These are phyloP conservation scores for Fomitopsis pulvina DNA, from an alignment of 768 basidiomycete species.

Conservation along the genomic window DNA sequence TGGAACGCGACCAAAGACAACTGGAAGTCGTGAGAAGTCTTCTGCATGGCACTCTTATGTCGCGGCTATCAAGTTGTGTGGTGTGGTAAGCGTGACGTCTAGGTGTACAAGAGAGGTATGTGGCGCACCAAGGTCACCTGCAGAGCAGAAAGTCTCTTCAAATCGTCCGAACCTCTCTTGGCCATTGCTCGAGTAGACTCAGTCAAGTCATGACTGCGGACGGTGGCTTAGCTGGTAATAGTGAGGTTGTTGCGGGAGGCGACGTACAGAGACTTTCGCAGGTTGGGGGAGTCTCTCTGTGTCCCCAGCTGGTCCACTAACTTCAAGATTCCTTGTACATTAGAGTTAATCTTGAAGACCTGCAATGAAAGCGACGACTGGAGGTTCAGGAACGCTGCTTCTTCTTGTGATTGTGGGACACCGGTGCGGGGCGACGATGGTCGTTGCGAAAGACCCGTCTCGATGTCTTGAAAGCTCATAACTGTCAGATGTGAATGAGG, in stretches of 20 bases:
- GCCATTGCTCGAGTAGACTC: slow-evolving; percentile 94
- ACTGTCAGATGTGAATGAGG: background rate
- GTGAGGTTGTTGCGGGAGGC: background rate
- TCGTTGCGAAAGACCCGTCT: slow-evolving; percentile 32
- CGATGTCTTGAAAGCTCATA: slow-evolving; percentile 50
- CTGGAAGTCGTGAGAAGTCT: slow-evolving; percentile 91
- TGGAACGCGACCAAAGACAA: slow-evolving; percentile 89
- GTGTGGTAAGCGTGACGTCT: background rate
- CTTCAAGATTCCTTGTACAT: slow-evolving; percentile 91
- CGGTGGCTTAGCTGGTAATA: background rate
- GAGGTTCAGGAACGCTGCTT: slow-evolving; percentile 66
- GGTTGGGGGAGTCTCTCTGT: slow-evolving; percentile 63
- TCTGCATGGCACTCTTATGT: slow-evolving; percentile 79
- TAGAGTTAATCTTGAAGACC: slow-evolving; percentile 98
- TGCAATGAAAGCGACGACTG: slow-evolving; percentile 84
- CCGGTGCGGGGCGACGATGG: slow-evolving; percentile 19
- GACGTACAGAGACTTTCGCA: slow-evolving; percentile 83
- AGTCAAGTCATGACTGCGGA: slow-evolving; percentile 79
- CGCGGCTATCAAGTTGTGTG: slow-evolving; percentile 43
- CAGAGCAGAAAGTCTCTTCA: slow-evolving; percentile 79
- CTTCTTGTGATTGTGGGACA: slow-evolving; percentile 43
- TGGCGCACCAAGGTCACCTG: slow-evolving; percentile 52
- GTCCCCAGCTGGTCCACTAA: slow-evolving; percentile 97
- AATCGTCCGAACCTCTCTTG: slow-evolving; percentile 86
- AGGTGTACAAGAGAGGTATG: background rate